Percentiles rank a stretch among this genome's conserved stretches.
phyloP scores from a whole-genome alignment of 495 filamentous ascomycete species.

The Apodospora peruviana region DNA sequence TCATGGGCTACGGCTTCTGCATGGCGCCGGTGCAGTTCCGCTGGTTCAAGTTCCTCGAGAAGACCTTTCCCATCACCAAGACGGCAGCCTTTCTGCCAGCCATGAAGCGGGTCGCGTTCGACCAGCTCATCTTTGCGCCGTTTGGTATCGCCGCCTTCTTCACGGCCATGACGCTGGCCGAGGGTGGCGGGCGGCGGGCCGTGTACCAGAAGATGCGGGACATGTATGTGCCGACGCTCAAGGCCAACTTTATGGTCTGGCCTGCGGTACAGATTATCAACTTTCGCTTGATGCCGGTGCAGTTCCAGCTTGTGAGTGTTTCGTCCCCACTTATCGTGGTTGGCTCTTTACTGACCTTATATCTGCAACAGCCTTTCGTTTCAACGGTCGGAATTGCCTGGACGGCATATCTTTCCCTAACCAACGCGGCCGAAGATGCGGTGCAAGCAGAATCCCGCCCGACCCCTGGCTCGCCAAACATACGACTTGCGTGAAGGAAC shows the following conservation, averaged over 20 bases:
- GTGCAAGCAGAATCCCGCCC: slow-evolving; percentile 2
- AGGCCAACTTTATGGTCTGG: slow-evolving; percentile 96
- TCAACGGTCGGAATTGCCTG: slow-evolving; percentile 95
- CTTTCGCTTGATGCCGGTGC: slow-evolving; percentile 89
- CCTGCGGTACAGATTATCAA: slow-evolving; percentile 95
- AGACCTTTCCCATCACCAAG: slow-evolving; percentile 79
- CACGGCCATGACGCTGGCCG: slow-evolving; percentile 91
- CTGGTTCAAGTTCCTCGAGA: slow-evolving; percentile 89
- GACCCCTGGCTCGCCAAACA: slow-evolving; percentile 25
- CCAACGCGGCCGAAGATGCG: slow-evolving; percentile 76
- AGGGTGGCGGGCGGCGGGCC: slow-evolving; percentile 80
- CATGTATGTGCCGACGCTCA: slow-evolving; percentile 87
- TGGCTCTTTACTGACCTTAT: not conserved
- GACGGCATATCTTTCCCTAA: slow-evolving; percentile 97
- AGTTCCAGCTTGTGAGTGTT: slow-evolving; percentile 93
- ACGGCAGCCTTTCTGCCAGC: slow-evolving; percentile 65
- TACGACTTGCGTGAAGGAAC: slow-evolving; percentile 10
- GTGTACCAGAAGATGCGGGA: slow-evolving; percentile 82
- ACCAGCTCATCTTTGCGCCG: slow-evolving; percentile 95
- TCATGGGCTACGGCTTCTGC: slow-evolving; percentile 93
- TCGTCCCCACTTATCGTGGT: not conserved
- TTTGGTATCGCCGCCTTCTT: slow-evolving; percentile 89
- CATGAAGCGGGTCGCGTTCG: slow-evolving; percentile 83
- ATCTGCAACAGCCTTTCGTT: slow-evolving; percentile 74
- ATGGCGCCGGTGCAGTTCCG: slow-evolving; percentile 96